These are phyloP conservation scores for Penicillium chermesinum DNA, from an alignment of 495 filamentous ascomycete species.

Conservation along the genomic window DNA sequence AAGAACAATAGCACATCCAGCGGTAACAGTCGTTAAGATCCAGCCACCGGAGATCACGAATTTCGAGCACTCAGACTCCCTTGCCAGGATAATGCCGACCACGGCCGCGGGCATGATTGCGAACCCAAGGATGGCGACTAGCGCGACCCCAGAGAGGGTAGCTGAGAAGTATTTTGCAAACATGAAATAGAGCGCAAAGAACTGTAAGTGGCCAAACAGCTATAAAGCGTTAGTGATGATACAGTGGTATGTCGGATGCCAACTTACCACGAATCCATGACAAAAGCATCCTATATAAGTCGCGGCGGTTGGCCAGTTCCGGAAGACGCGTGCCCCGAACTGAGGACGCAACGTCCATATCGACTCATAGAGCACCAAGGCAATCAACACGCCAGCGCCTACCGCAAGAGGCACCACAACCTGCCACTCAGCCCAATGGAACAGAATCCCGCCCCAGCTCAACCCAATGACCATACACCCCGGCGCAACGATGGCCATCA, in stretches of 20 bases:
- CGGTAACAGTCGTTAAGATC: conserved; percentile 40
- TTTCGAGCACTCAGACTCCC: conserved; percentile 36
- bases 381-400: conserved; percentile 40
- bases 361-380: conserved; percentile 46
- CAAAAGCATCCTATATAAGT: conserved; percentile 50
- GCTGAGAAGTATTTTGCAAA: conserved; percentile 51
- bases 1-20: conserved; percentile 49
- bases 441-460: conserved; percentile 32
- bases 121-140: conserved; percentile 44
- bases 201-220: conserved; percentile 51
- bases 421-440: conserved; percentile 36
- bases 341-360: conserved; percentile 44
- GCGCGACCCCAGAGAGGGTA: conserved; percentile 52
- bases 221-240: conserved; percentile 10
- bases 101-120: conserved; percentile 43
- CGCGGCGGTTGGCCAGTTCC: conserved; percentile 28
- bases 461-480: conserved; percentile 31
- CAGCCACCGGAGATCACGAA: conserved; percentile 55
- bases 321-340: conserved; percentile 49
- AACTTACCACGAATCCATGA: conserved; percentile 44
- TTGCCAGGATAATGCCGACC: conserved; percentile 46
- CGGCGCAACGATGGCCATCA: conserved; percentile 27
- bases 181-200: conserved; percentile 60
- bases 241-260: not conserved
- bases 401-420: conserved; percentile 49